phyloP scores from a whole-genome alignment of 495 filamentous ascomycete genomes.

The Mytilinidion resinicola region DNA sequence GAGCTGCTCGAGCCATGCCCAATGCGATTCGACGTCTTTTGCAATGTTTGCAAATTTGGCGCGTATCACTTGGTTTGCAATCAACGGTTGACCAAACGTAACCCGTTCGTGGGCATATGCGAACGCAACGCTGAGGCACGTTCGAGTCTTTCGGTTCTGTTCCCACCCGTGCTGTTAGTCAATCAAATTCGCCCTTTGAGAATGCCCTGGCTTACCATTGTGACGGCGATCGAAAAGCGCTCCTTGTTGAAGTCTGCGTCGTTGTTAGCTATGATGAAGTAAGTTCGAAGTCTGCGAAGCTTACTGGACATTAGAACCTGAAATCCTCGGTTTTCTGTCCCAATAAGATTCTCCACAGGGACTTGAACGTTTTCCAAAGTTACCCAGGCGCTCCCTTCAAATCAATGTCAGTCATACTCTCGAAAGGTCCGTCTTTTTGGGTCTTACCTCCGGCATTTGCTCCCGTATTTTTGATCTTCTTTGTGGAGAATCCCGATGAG shows the following conservation, averaged over 20 bases:
- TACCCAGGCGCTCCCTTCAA: conserved; percentile 61
- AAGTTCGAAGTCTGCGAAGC: not conserved
- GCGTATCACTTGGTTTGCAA: conserved; percentile 27
- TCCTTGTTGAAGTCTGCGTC: conserved; percentile 27
- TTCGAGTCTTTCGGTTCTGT: conserved; percentile 29
- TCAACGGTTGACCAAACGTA: conserved; percentile 31
- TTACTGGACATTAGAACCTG: conserved; percentile 37
- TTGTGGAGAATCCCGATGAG: not conserved
- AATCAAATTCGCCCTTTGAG: too few relatives aligned
- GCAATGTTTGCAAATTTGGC: conserved; percentile 29
- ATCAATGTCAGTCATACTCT: not conserved
- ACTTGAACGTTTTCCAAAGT: conserved; percentile 59
- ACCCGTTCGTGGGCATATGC: conserved; percentile 29
- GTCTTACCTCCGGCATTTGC: conserved; percentile 24
- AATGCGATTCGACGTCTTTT: conserved; percentile 29
- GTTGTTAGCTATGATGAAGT: not conserved
- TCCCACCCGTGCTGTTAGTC: not conserved
- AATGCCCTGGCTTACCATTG: conserved; percentile 28
- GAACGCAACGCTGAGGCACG: conserved; percentile 20
- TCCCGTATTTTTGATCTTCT: conserved; percentile 17
- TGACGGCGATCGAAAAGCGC: conserved; percentile 31
- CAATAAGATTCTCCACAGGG: conserved; percentile 29
- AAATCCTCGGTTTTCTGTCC: conserved; percentile 30
- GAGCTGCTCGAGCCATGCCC: conserved; percentile 42
- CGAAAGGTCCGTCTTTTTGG: too few relatives aligned